Evolutionary conservation across 2,329 filamentous ascomycete species (phyloP).

Genomic region (Fusarium sp.): DNA sequence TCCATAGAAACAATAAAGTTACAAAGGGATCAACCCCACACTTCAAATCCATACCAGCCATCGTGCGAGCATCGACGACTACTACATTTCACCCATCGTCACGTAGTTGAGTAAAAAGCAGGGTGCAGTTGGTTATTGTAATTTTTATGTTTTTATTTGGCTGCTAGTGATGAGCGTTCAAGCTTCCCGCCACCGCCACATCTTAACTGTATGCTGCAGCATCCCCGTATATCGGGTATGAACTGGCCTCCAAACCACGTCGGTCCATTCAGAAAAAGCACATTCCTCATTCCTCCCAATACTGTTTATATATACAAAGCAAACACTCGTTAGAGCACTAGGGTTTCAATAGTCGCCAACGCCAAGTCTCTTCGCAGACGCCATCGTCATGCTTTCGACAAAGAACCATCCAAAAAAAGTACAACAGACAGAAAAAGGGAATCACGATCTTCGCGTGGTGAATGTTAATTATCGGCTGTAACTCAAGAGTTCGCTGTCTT

Average conservation of each 20-base stretch:
- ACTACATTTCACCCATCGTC: not conserved
- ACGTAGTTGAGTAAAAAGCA: not conserved
- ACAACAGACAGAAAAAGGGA: constrained; percentile 26
- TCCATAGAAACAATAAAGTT: constrained; percentile 23
- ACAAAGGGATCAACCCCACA: not conserved
- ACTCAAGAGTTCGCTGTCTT: constrained; percentile 16
- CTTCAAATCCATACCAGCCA: no score
- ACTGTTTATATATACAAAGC: constrained; percentile 51
- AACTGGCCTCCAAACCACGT: constrained; percentile 33
- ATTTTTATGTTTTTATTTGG: constrained; percentile 36
- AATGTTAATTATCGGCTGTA: constrained; percentile 20
- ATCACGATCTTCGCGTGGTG: constrained; percentile 30
- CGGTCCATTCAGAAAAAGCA: constrained; percentile 41
- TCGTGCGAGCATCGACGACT: not conserved
- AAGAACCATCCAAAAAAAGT: constrained; percentile 39
- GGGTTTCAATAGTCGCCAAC: constrained; percentile 49
- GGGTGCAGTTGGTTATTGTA: constrained; percentile 13
- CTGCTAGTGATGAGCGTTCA: constrained; percentile 19
- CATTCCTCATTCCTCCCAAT: constrained; percentile 39
- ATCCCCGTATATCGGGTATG: constrained; percentile 39
- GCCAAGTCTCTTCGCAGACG: constrained; percentile 50
- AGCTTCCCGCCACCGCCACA: constrained; percentile 23
- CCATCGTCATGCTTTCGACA: constrained; percentile 50
- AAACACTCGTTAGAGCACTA: constrained; percentile 48
- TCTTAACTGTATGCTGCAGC: constrained; percentile 14